Conservation (phyloP, 2,329 filamentous ascomycete species). For the Xylaria sp. region DNA sequence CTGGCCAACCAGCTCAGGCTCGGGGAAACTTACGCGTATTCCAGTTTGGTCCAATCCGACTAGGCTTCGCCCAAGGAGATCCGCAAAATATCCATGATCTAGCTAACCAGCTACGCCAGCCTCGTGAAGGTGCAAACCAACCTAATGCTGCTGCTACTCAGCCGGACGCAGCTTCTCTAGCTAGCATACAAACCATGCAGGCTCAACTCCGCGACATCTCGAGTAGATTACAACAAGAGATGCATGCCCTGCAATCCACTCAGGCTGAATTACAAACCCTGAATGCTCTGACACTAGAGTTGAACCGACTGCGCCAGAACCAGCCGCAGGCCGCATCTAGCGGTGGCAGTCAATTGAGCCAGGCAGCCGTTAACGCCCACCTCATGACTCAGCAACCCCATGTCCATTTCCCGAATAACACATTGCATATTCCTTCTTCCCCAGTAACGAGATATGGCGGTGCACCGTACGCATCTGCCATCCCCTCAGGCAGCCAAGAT, state of each 20-base stretch:
- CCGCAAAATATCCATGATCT: conserved; percentile 73
- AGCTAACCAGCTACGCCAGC: conserved; percentile 69
- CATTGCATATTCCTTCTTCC: conserved; percentile 54
- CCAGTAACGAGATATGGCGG: conserved; percentile 62
- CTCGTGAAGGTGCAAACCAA: conserved; percentile 49
- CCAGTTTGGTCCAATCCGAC: conserved; percentile 78
- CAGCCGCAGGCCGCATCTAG: conserved; percentile 53
- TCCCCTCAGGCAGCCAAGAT: conserved; percentile 70
- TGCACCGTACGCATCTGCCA: conserved; percentile 59
- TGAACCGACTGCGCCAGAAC: conserved; percentile 70
- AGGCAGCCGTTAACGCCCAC: conserved; percentile 37
- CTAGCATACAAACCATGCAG: conserved; percentile 58
- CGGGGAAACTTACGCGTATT: conserved; percentile 68
- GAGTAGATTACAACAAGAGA: conserved; percentile 74
- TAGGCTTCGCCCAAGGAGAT: conserved; percentile 80
- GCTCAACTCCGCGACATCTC: conserved; percentile 74
- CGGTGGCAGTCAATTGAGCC: conserved; percentile 38
- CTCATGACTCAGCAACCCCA: conserved; percentile 37
- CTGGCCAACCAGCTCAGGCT: conserved; percentile 52
- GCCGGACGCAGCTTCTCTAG: conserved; percentile 12
- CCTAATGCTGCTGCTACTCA: conserved; percentile 36
- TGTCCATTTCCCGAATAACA: conserved; percentile 44
- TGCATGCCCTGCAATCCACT: conserved; percentile 69
- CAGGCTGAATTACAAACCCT: conserved; percentile 76
- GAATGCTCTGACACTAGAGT: conserved; percentile 73